Evolutionary conservation across 2,329 filamentous ascomycete genomes (phyloP), one percentile per base, ranked within the genome.

Genomic region (Pleurostoma richardsiae): DNA sequence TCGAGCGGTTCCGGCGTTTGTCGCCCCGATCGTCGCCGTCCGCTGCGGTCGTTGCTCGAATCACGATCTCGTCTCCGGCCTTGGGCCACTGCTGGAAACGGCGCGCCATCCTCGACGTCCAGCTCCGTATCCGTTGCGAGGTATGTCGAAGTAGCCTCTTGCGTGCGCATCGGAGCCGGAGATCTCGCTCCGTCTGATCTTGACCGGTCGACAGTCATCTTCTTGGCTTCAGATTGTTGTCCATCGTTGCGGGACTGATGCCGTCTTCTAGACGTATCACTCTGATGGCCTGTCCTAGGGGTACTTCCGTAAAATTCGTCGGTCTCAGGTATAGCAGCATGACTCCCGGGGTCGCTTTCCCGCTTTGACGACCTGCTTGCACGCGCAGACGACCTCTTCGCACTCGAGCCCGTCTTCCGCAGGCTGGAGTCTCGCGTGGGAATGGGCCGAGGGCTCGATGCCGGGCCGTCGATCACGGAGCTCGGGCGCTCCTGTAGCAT

Each of bases 391-490:
- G 76, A 73, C 46, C 80, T 73, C 62, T 76, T 82, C 7, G 68
- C 70, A 40, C 71, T 73, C 26, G 70, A 65, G 6, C 73, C 73
- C 1, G 77, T 72, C 55, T 79, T 86, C 43, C 79, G 71, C 33
- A 88, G 67, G 36, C 85, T 89, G 1, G 85, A 90, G 46, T 87
- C 84, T 47, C 85, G 77, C 6, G 73, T 64, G 0, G 86, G 86
- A 45, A 90, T 87, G 6, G 74, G 65, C 42, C 77, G 70, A 3
- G 76, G 73, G 45, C 68, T 75, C 29, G 68, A 44, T 19, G 30
- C 43, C 29, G 44, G 27, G n/a, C 40, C 43, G 59, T 54, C 70
- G 64, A 6, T 61, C 60, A 29, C 64, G 61, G 48, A 33, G 40
- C 36, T 50, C 33, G 40, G 44, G 29, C 54, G 49, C 45, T 43